Evolutionary conservation across 495 filamentous ascomycete species (phyloP), one percentile per base, ranked within the genome.

Genomic region (Daldinia bambusicola): DNA sequence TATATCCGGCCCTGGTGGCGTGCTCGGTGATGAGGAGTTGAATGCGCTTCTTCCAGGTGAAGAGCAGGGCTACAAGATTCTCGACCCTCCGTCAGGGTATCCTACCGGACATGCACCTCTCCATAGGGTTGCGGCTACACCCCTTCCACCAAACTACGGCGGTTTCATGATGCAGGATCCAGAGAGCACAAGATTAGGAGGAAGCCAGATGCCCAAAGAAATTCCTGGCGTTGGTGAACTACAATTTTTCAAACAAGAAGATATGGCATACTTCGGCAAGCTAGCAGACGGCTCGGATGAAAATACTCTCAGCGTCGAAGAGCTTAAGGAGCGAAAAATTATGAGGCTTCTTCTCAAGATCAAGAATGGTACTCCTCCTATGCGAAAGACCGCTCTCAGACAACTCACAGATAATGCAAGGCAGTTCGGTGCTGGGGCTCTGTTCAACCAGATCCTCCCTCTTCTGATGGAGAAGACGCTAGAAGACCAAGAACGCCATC

Each of bases 231-330:
- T 99, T 48, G 96, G 96, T 59, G 96, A 99, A 77, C 83, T 99
- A 43, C 94, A 97, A 69, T 99, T 98, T 80, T 98, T 98, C 87
- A 99, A 99, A 81, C 88, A 93, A 9, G 95, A 98, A 81, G 96
- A 99, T 83, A 98, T 98, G 96, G 89, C 91, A 32, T 99, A 99
- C 82, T 99, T 99, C 74, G 95, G 95, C 60, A 99, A 98, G 84
- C 86, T 99, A 20, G 93, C 96, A 50, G 96, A 98, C 77, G 93
- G 92, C 14, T 89, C 89, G n/a, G 93, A 99, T 75, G 96, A 99
- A 77, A 94, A 93, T 70, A 84, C 89, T 38, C 89, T 99, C 83
- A 92, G 88, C 43, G 93, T 98, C 12, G 96, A 99, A 30, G 95
- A 98, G 76, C 82, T 99, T 66, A 98, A 98, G 78, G 94, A 99